Evolutionary conservation across 2,329 filamentous ascomycete genomes (phyloP).

Genomic region (Ilyonectria mors-panacis): DNA sequence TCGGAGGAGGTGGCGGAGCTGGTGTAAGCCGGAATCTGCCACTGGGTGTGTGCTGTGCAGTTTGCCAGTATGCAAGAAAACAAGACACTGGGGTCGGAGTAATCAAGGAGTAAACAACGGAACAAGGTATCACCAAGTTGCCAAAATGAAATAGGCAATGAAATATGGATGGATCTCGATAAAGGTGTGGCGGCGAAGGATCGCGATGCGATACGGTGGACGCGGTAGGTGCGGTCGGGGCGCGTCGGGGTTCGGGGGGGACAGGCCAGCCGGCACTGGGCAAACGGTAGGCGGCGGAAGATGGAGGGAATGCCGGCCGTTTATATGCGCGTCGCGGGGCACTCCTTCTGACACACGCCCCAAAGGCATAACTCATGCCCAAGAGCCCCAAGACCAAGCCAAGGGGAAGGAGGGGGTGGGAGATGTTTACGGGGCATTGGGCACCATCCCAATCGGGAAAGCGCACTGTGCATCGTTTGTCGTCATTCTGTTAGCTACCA

Average conservation of each 20-base stretch:
- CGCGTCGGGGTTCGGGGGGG: conserved; percentile 14
- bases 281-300: conserved; percentile 43
- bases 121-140: neutral
- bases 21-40: conserved; percentile 18
- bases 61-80: neutral
- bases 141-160: neutral
- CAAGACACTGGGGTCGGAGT: neutral
- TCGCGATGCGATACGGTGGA: conserved; percentile 14
- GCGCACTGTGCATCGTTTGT: conserved; percentile 30
- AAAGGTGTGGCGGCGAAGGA: conserved; percentile 20
- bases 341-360: conserved; percentile 35
- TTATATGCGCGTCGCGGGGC: conserved; percentile 62
- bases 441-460: conserved; percentile 35
- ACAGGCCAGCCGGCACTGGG: conserved; percentile 41
- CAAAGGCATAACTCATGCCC: conserved; percentile 11
- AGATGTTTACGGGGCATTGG: conserved; percentile 23
- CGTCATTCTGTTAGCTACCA: conserved; percentile 11
- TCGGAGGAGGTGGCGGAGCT: neutral
- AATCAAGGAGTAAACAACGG: neutral
- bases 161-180: neutral
- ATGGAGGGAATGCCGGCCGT: conserved; percentile 61
- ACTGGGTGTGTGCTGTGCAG: neutral
- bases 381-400: conserved; percentile 28
- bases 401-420: conserved; percentile 29
- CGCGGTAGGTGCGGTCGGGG: conserved; percentile 14